Evolutionary conservation across 2,329 filamentous ascomycete genomes (phyloP), one percentile per base, ranked within the genome.

Genomic region (Aspergillus puulaauensis): DNA sequence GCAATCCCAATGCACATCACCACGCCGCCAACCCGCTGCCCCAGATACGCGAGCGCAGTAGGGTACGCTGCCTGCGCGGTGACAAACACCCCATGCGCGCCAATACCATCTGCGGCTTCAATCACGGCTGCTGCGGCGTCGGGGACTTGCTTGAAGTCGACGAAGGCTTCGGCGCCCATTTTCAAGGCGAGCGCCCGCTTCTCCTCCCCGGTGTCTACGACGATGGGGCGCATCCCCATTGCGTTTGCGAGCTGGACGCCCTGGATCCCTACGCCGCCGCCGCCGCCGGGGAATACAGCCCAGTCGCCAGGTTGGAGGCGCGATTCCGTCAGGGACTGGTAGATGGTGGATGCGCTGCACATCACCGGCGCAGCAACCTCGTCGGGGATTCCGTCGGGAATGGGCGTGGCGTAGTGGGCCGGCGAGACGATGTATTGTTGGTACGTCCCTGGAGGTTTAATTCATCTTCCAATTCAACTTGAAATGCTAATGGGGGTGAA

Each of bases 291-390:
- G 27, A 70, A 70, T 2, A 69, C 68, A 1, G 81, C 80, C 80
- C 80, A 86, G 50, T 84, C 73, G 9, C 82, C 81, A 0, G 82
- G 72, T 56, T 73, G 73, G 4, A 85, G 70, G 2, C 73, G 75
- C 0, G 80, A 81, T 41, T 83, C 80, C 12, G 80, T 75, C 50
- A 87, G 72, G 2, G 83, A 81, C 3, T 81, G 78, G 67, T 86
- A 84, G 59, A 86, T 82, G 1, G 85, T 86, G 6, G 78, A 80
- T 0, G 81, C 82, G 44, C 75, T 79, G 71, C 84, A 87, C 82
- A 86, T 85, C 57, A 86, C 80, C 0, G 84, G 84, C 0, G 79
- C 85, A 2, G 83, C 84, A n/a, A 83, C 64, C 59, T 81, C 79
- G 59, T 85, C 83, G 0, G 73, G 69, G 0, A 86, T 78, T 0